phyloP scores from a whole-genome alignment of 306 rosid species.

The Cicer cuneatum region DNA sequence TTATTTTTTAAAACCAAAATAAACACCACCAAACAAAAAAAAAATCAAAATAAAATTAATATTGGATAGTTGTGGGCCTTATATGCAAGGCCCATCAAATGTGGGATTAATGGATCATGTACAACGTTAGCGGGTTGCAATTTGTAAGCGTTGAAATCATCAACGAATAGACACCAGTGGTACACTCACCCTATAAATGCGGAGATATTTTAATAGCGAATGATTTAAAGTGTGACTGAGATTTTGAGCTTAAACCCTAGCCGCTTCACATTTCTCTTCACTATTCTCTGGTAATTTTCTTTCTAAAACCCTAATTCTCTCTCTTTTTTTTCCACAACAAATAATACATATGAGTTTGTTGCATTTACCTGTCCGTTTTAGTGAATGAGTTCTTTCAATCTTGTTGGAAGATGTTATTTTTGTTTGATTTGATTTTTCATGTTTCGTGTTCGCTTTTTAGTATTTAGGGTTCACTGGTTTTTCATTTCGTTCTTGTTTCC shows the following conservation, averaged over 20 bases:
- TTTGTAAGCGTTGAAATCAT: not conserved
- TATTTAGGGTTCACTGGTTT: not conserved
- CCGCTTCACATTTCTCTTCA: slow-evolving; percentile 42
- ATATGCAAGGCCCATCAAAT: no score
- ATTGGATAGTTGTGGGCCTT: no score
- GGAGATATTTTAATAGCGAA: not conserved
- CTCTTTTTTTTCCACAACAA: no score
- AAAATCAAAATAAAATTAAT: no score
- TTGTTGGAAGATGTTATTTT: not conserved
- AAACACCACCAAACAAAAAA: no score
- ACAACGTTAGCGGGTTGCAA: no score
- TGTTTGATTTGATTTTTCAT: not conserved
- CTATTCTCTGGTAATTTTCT: slow-evolving; percentile 44
- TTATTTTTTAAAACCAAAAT: no score
- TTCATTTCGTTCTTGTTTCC: not conserved
- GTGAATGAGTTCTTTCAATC: not conserved
- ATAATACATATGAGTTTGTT: not conserved
- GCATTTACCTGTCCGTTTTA: not conserved
- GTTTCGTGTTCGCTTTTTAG: not conserved
- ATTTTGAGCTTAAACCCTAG: slow-evolving; percentile 68
- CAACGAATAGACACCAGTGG: not conserved
- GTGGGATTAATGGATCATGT: no score
- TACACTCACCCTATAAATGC: slow-evolving; percentile 18
- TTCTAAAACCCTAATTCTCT: slow-evolving; percentile 1
- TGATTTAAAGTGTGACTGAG: not conserved